phyloP scores from a whole-genome alignment of 1,284 basidiomycete genomes.

The Pseudozyma thailandica region DNA sequence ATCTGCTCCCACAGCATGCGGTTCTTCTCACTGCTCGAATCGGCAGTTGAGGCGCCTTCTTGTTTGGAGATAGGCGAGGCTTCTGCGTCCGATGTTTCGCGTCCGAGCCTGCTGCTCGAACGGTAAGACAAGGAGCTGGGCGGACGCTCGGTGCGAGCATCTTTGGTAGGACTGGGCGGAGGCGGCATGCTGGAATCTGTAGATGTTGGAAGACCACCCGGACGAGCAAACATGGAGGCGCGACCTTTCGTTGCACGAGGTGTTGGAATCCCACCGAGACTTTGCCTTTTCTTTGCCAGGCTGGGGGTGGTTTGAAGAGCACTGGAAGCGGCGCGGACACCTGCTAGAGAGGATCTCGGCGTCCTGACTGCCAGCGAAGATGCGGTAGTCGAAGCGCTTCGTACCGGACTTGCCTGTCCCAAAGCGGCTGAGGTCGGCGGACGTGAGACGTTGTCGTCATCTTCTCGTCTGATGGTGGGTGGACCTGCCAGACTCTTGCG shows the following conservation, averaged over 20 bases:
- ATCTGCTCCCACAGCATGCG: conserved; percentile 66
- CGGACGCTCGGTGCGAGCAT: conserved; percentile 19
- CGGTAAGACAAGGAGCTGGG: conserved; percentile 38
- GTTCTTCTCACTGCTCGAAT: conserved; percentile 69
- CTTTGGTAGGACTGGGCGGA: conserved; percentile 50
- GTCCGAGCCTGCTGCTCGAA: conserved; percentile 40
- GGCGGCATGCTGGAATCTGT: conserved; percentile 49
- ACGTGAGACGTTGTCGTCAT: conserved; percentile 25
- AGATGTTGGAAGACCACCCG: conserved; percentile 17
- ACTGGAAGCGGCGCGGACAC: conserved; percentile 21
- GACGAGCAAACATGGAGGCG: conserved; percentile 49
- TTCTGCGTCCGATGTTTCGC: conserved; percentile 22
- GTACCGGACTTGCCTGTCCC: conserved; percentile 62
- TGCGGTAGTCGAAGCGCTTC: conserved; percentile 13
- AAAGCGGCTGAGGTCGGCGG: conserved; percentile 26
- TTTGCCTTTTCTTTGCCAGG: conserved; percentile 44
- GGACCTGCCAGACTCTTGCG: conserved; percentile 47
- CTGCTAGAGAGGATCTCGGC: conserved; percentile 35
- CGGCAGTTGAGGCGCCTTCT: conserved; percentile 5
- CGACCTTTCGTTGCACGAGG: conserved; percentile 50
- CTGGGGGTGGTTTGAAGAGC: conserved; percentile 23
- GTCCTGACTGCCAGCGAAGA: conserved; percentile 28
- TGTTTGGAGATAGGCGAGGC: conserved; percentile 25
- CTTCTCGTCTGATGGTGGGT: conserved; percentile 13
- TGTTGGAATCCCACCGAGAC: conserved; percentile 44